Evolutionary conservation across 768 basidiomycete genomes (phyloP), one percentile per base, ranked within the genome.

Genomic region (Amanita inopinata): DNA sequence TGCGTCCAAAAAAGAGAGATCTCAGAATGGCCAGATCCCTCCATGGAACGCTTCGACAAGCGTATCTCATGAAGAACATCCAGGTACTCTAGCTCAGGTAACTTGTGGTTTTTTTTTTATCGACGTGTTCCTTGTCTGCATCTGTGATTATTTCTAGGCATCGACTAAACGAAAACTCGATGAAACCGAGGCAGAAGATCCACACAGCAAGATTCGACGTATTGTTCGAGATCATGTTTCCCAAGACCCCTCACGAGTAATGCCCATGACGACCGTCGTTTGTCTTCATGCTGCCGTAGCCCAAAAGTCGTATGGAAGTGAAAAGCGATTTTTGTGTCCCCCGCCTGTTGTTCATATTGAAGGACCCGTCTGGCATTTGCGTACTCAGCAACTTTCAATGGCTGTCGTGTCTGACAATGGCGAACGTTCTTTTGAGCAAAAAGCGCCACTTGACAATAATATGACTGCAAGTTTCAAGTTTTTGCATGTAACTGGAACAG

Each of bases 231-330:
- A 87, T 61, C 84, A 86, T 58, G 75, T 86, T 50, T 76, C 77
- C 24, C 80, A 83, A 54, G 83, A 87, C 53, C 78, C 80, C 6
- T 59, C 75, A 37, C 81, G 80, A 49, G 76, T 83, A 51, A 74
- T 85, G 64, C 83, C 84, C 46, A 89, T 91, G 88, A 90, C 88
- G 27, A 90, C 87, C 28, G 85, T 91, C 23, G 77, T 89, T 48
- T 90, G 86, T 51, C 70, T 92, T 40, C 91, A 94, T 55, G 89
- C 91, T 18, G 88, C 87, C 23, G 89, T 92, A 38, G 92, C 89
- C 1, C 92, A 96, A 66, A 96, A 96, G 65, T 92, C 89, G 8
- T 96, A 96, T 57, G 89, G 89, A 39, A 89, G 83, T 60, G 92
- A 96, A 66, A 92, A 93, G 61, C 83, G 92, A 45, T 91, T 93